phyloP scores from a whole-genome alignment of 768 basidiomycete species.

The Trametes cinnabarina region DNA sequence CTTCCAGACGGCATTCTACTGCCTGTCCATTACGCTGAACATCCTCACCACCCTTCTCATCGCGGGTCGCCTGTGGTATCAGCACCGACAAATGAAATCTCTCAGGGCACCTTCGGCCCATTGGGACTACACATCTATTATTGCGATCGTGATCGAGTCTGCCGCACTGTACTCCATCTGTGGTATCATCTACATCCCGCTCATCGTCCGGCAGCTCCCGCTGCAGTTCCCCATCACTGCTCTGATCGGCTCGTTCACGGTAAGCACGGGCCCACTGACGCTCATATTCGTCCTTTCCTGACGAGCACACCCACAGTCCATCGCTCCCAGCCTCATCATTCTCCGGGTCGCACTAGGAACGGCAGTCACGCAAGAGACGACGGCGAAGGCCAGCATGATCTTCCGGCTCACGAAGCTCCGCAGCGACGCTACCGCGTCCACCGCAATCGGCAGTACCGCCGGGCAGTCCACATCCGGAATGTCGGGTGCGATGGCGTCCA shows the following conservation, averaged over 20 bases:
- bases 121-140: neutral
- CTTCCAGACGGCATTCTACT: neutral
- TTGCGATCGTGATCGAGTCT: neutral
- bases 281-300: neutral
- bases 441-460: too few relatives aligned
- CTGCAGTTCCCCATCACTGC: neutral
- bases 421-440: neutral
- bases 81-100: neutral
- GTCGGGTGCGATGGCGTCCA: too few relatives aligned
- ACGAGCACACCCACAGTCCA: neutral
- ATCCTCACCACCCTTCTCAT: neutral
- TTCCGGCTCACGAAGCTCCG: neutral
- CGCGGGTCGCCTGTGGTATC: neutral
- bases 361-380: neutral
- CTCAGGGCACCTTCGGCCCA: neutral
- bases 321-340: neutral
- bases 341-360: neutral
- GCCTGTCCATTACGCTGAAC: neutral
- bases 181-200: neutral
- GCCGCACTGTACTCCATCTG: neutral
- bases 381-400: neutral
- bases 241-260: neutral
- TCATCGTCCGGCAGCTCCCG: neutral
- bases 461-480: too few relatives aligned
- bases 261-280: neutral